Conservation (phyloP, 441 rosid genomes). For the Populus hybrid region DNA sequence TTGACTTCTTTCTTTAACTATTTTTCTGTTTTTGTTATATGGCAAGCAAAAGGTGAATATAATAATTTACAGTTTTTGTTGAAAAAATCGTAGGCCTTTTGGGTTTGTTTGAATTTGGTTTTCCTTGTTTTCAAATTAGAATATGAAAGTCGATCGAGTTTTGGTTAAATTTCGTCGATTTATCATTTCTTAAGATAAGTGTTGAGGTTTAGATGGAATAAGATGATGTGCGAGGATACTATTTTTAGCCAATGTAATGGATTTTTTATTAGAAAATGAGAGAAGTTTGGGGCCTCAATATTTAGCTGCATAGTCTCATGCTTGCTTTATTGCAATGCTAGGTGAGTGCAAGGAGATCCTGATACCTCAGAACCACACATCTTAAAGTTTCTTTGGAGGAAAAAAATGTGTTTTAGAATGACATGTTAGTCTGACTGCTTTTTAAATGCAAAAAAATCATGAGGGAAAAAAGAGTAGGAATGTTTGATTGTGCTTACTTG, state of each 20-base stretch:
- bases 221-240: background rate
- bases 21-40: background rate
- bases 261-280: background rate
- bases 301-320: background rate
- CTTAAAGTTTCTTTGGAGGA: background rate
- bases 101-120: background rate
- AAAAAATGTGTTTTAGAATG: background rate
- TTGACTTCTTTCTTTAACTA: too few species aligned
- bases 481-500: background rate
- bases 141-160: background rate
- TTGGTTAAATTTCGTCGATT: background rate
- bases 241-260: too few species aligned
- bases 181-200: background rate
- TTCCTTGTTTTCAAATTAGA: background rate
- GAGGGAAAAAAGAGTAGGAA: too few species aligned
- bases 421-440: background rate
- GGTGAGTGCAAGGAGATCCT: background rate
- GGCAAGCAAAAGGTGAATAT: background rate
- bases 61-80: too few species aligned
- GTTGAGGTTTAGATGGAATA: background rate
- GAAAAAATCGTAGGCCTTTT: background rate
- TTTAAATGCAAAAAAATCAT: background rate
- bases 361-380: background rate
- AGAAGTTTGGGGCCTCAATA: background rate
- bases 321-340: background rate